Evolutionary conservation across 1,139 yeast species (phyloP).

Genomic region (Hanseniaspora uvarum): DNA sequence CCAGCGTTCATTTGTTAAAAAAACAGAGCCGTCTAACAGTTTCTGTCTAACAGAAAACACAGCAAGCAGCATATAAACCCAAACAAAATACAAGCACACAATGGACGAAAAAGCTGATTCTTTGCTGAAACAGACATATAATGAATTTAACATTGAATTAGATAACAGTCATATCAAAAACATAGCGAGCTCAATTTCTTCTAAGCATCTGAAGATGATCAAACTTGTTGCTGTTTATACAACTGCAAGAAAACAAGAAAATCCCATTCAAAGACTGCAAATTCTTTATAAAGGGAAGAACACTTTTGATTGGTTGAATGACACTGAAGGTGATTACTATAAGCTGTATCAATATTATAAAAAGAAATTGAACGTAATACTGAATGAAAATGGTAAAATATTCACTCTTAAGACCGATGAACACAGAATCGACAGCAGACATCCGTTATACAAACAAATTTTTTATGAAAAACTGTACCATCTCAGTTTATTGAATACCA

Average conservation of each 20-base stretch:
- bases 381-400: neutral
- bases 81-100: neutral
- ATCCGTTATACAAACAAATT: conserved; percentile 7
- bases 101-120: neutral
- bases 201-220: neutral
- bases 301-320: conserved; percentile 11
- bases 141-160: neutral
- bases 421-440: conserved; percentile 6
- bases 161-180: neutral
- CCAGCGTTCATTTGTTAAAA: no score
- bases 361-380: neutral
- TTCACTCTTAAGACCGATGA: neutral
- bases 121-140: neutral
- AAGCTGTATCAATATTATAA: neutral
- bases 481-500: neutral
- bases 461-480: neutral
- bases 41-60: no score
- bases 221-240: conserved; percentile 13
- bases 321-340: conserved; percentile 2
- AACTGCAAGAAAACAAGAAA: neutral
- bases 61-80: neutral
- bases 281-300: neutral
- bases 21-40: no score
- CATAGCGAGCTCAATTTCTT: neutral
- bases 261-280: neutral